These are phyloP conservation scores for Pichia thaimueangensis DNA, from an alignment of 805 yeast genomes.

Conservation along the genomic window DNA sequence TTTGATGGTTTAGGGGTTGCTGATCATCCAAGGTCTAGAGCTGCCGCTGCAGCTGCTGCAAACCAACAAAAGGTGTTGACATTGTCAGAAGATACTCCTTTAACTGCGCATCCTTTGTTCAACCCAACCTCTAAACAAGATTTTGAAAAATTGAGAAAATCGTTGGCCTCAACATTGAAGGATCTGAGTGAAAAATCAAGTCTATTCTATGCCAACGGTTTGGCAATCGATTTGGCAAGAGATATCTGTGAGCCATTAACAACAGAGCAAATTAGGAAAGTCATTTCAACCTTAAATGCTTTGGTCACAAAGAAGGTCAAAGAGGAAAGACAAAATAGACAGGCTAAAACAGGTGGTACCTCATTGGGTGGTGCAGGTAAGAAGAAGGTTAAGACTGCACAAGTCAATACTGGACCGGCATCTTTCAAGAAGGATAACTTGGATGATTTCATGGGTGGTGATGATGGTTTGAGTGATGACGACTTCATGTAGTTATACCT, in stretches of 20 bases:
- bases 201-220: constrained; percentile 62
- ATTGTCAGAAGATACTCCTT: constrained; percentile 55
- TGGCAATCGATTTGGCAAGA: constrained; percentile 81
- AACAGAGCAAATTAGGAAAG: constrained; percentile 78
- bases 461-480: constrained; percentile 69
- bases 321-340: constrained; percentile 83
- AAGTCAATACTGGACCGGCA: constrained; percentile 52
- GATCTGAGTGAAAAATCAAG: constrained; percentile 54
- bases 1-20: constrained; percentile 68
- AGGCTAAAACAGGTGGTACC: constrained; percentile 77
- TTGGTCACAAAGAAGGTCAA: constrained; percentile 78
- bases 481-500: constrained; percentile 67
- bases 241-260: constrained; percentile 77
- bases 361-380: constrained; percentile 92
- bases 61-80: constrained; percentile 25
- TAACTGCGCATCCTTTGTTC: constrained; percentile 75
- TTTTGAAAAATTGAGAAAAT: constrained; percentile 69
- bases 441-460: constrained; percentile 46
- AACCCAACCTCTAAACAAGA: constrained; percentile 76
- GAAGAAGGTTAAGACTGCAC: constrained; percentile 76
- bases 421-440: constrained; percentile 59
- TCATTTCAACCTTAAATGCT: constrained; percentile 76
- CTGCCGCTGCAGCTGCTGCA: constrained; percentile 24
- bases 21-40: constrained; percentile 47
- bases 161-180: constrained; percentile 55